Evolutionary conservation across 2,329 filamentous ascomycete species (phyloP).

Genomic region (Botrytis elliptica): DNA sequence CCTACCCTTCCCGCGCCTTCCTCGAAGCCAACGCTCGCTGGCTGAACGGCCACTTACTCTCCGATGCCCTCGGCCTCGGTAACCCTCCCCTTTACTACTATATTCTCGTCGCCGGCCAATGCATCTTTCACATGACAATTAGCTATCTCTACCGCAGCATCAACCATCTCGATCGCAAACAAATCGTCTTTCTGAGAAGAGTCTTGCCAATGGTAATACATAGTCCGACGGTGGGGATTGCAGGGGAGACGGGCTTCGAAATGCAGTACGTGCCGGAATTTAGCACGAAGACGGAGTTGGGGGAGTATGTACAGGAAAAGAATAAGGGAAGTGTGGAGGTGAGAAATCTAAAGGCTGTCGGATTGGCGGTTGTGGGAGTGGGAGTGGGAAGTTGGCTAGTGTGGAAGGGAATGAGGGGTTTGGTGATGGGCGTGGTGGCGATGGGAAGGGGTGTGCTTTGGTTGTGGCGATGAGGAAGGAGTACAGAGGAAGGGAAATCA

Average conservation of each 20-base stretch:
- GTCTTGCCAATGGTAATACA: neutral
- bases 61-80: constrained; percentile 50
- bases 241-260: constrained; percentile 62
- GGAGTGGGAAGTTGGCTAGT: constrained; percentile 22
- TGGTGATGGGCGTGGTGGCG: neutral
- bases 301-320: constrained; percentile 34
- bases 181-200: constrained; percentile 44
- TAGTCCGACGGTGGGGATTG: constrained; percentile 49
- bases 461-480: neutral
- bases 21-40: constrained; percentile 66
- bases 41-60: constrained; percentile 66
- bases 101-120: constrained; percentile 34
- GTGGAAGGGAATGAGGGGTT: neutral
- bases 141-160: constrained; percentile 51
- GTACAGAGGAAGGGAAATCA: too few relatives aligned
- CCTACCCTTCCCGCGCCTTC: constrained; percentile 64
- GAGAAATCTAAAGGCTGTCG: constrained; percentile 48
- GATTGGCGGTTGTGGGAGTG: constrained; percentile 41
- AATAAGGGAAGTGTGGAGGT: constrained; percentile 44
- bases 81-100: constrained; percentile 33
- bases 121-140: constrained; percentile 34
- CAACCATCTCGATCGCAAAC: constrained; percentile 44
- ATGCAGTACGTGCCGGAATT: constrained; percentile 68
- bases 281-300: constrained; percentile 41
- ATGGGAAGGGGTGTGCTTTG: neutral